Percentiles rank a stretch among this genome's conserved stretches.
These are phyloP conservation scores for Lactarius sanguifluus DNA, from an alignment of 768 basidiomycete species.

Conservation along the genomic window DNA sequence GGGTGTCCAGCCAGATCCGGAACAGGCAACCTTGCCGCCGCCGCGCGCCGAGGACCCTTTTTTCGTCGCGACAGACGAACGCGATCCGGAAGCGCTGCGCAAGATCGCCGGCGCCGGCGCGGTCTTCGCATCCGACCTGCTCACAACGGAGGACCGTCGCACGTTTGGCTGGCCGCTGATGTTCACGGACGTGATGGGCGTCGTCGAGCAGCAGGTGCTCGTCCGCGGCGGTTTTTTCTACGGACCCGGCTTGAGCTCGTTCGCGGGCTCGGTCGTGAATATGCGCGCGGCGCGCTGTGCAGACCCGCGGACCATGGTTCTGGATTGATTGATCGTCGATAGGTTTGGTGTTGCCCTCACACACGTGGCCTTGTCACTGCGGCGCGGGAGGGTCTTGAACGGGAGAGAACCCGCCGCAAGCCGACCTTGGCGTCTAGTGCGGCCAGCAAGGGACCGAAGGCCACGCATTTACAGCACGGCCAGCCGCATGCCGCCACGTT, in stretches of 20 bases:
- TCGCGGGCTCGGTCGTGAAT: slow-evolving; percentile 42
- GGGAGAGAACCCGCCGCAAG: background rate
- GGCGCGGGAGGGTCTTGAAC: background rate
- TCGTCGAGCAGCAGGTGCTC: slow-evolving; percentile 44
- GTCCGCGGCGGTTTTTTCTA: slow-evolving; percentile 40
- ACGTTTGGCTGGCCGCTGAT: slow-evolving; percentile 44
- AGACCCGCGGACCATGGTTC: slow-evolving; percentile 38
- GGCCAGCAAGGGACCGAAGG: too few relatives aligned
- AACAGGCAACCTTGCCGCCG: slow-evolving; percentile 4
- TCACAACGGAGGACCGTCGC: slow-evolving; percentile 43
- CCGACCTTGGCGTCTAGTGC: slow-evolving; percentile 1
- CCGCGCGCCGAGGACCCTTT: slow-evolving; percentile 29
- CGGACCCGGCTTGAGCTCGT: slow-evolving; percentile 39
- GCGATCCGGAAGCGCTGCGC: slow-evolving; percentile 36
- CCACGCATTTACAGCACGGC: too few relatives aligned
- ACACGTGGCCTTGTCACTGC: background rate
- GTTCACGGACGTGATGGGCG: slow-evolving; percentile 43
- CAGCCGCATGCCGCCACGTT: too few relatives aligned
- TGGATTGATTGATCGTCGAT: slow-evolving; percentile 36
- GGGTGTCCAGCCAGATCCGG: slow-evolving; percentile 10
- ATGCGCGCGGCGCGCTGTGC: slow-evolving; percentile 40
- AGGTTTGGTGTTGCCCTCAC: background rate
- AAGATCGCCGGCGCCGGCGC: slow-evolving; percentile 40
- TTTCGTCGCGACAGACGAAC: slow-evolving; percentile 46
- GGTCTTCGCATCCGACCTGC: slow-evolving; percentile 42